phyloP scores from a whole-genome alignment of 106 monocot genomes.

The Allium sativum region DNA sequence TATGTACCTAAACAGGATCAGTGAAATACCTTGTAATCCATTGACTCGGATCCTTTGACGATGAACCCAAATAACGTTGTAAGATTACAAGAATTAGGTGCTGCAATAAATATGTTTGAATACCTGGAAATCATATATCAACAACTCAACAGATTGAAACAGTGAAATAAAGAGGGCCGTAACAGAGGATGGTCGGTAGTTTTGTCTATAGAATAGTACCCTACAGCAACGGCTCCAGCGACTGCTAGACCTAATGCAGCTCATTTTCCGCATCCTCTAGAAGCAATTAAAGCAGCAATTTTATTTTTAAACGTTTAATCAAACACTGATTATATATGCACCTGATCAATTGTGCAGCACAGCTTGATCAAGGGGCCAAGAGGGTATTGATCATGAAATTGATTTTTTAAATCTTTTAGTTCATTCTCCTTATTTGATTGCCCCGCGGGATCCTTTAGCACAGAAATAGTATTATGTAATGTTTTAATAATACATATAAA shows the following conservation, averaged over 20 bases:
- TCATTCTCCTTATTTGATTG: conserved; percentile 62
- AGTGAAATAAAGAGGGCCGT: no score
- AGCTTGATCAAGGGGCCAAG: conserved; percentile 72
- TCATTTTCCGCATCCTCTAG: conserved; percentile 90
- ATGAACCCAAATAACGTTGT: conserved; percentile 88
- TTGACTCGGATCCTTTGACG: conserved; percentile 54
- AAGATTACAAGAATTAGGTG: conserved; percentile 81
- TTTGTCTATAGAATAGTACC: conserved; percentile 19
- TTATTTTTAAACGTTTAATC: conserved; percentile 69
- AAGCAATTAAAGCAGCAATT: conserved; percentile 75
- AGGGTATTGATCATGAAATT: conserved; percentile 63
- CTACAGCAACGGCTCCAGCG: conserved; percentile 79
- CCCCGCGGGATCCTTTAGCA: conserved; percentile 67
- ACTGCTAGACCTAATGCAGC: conserved; percentile 90
- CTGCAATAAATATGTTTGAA: conserved; percentile 90
- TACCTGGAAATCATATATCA: conserved; percentile 30
- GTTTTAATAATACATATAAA: no score
- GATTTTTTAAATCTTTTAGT: conserved; percentile 66
- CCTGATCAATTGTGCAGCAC: conserved; percentile 91
- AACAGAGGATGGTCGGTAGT: not conserved
- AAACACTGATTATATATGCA: conserved; percentile 23
- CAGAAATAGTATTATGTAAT: not conserved
- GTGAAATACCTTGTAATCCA: conserved; percentile 67
- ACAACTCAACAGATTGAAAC: no score
- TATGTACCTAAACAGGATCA: not conserved